Evolutionary conservation across 1,284 basidiomycete genomes (phyloP), one percentile per base, ranked within the genome.

Genomic region (Lignosus rhinocerotis): DNA sequence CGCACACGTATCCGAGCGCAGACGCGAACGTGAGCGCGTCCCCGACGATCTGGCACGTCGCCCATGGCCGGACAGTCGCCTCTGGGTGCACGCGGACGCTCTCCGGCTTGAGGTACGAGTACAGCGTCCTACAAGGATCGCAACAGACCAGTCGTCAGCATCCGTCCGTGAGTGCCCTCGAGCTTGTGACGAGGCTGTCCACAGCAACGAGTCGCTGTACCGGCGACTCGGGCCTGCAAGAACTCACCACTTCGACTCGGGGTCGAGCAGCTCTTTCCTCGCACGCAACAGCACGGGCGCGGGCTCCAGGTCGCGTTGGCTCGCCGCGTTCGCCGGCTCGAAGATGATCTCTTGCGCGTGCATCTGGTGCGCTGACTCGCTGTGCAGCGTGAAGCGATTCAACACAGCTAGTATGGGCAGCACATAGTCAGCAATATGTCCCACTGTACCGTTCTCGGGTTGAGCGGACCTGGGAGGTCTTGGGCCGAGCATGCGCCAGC

Each of bases 11-110:
- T 58, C 90, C 90, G 30, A 92, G 73, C 3, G 87, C 87, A 56
- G 84, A 86, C 14, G 89, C 88, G 69, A 92, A 90, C 67, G 85
- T 85, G 42, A 90, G 72, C 12, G 88, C 88, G 69, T 92, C 89
- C 4, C 90, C 90, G 21, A 83, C 76, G 14, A 92, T 87, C 64
- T 90, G 82, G 60, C 85, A 86, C 38, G 82, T 87, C 12, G 89
- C 87, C 86, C 90, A 92, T 11, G 90, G 89, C 53, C 90, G 80
- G 50, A 92, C 90, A 2, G 90, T 92, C 2, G 90, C 88, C 69
- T 92, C 89, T 17, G 90, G 88, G 65, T 92, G 87, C 16, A 87
- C 84, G 38, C 90, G 82, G 14, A 83, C 83, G 42, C 86, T 86
- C 70, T 92, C 90, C 46, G 90, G 88, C 68, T 90, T 91, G 53